Evolutionary conservation across 805 yeast genomes (phyloP), one percentile per base, ranked within the genome.

Genomic region (Wickerhamiella sergipiensis): DNA sequence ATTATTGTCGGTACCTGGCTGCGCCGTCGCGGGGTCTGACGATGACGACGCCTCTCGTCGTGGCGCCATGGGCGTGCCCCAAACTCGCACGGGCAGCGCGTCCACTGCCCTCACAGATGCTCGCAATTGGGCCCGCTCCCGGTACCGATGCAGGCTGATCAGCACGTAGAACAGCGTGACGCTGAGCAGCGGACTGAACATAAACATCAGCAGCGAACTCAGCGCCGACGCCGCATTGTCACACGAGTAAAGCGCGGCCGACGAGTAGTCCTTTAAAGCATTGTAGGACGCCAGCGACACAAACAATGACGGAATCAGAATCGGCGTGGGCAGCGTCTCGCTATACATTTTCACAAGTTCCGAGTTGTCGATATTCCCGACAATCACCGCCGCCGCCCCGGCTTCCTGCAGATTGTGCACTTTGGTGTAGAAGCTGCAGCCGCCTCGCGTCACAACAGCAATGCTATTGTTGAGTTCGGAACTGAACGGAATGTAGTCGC

Each of bases 381-480:
- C 71, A n/a, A 80, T 64, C 10, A 79, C 76, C 6, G 78, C 77
- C 13, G 53, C 60, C 0, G 83, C 82, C 13, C 75, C 74, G 51
- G 61, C 64, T 1, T 61, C 59, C 51, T 77, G 67, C 48, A 79
- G 57, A 50, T 70, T 68, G 40, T 66, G 57, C 17, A 79, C 74
- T 57, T 80, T 80, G 15, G 70, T 69, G 46, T 73, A 77, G 59
- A 79, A 76, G 21, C 78, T 71, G 63, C 83, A 78, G 3, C 68
- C 72, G 6, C 83, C 83, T n/a, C 81, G 61, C 39, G 50, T 48
- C 17, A 71, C 72, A 42, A 71, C 57, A 3, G 68, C 72, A 45
- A 70, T 59, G 43, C 60, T 53, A 43, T 52, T 61, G 40, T 60
- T 61, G 46, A 45, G 18, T 10, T 45, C 17, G 12, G n/a, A 15